Evolutionary conservation across 768 basidiomycete species (phyloP).

Genomic region (Ramaria sp.): DNA sequence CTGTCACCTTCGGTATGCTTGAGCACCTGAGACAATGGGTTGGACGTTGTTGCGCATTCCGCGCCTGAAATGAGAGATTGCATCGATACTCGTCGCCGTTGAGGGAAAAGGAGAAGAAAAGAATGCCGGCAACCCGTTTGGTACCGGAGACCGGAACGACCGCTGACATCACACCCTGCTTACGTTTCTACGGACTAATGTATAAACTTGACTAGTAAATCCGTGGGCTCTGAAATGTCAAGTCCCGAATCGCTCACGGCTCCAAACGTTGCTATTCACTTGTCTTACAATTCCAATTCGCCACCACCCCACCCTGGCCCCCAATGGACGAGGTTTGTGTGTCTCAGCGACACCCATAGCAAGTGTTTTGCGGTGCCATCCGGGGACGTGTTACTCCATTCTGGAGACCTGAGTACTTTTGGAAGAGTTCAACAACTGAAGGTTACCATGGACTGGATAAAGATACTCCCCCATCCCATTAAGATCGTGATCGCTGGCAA

Average conservation of each 20-base stretch:
- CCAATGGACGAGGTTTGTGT: slow-evolving; percentile 8
- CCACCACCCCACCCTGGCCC: not conserved
- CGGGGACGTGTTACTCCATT: slow-evolving; percentile 9
- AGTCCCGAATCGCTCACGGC: not conserved
- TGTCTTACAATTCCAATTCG: not conserved
- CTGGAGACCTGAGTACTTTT: not conserved
- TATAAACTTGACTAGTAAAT: not conserved
- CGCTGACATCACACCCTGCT: too few species aligned
- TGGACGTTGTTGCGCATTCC: slow-evolving; percentile 76
- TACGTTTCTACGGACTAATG: too few species aligned
- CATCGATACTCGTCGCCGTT: slow-evolving; percentile 3
- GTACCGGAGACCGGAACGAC: too few species aligned
- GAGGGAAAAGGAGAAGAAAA: not conserved
- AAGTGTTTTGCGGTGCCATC: slow-evolving; percentile 2
- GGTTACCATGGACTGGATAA: slow-evolving; percentile 8
- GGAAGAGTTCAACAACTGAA: slow-evolving; percentile 2
- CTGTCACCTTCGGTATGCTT: slow-evolving; percentile 86
- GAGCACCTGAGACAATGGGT: slow-evolving; percentile 80
- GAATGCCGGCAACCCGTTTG: not conserved
- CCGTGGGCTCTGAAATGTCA: not conserved
- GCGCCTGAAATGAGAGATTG: slow-evolving; percentile 63
- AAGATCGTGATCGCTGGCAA: slow-evolving; percentile 4
- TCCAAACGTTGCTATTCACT: not conserved
- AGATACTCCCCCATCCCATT: not conserved
- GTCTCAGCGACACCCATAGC: slow-evolving; percentile 7